phyloP scores from a whole-genome alignment of 2,329 filamentous ascomycete genomes.

The Aspergillus vadensis region DNA sequence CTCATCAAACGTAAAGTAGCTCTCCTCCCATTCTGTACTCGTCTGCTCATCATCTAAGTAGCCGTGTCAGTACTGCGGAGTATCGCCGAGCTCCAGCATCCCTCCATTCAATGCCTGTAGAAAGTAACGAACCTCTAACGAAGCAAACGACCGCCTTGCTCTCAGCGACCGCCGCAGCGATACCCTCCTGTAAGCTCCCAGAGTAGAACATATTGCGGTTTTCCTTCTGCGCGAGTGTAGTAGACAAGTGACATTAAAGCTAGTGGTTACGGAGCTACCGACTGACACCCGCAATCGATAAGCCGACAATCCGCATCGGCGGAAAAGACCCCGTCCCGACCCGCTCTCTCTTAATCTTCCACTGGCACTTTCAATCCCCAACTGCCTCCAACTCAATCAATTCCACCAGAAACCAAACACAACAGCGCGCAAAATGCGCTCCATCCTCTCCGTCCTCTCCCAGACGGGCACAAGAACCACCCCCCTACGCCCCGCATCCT shows the following conservation, averaged over 20 bases:
- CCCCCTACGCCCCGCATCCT: conserved; percentile 23
- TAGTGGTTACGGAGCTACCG: neutral
- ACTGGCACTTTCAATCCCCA: neutral
- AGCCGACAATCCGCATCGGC: neutral
- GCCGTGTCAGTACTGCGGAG: conserved; percentile 13
- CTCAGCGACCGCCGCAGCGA: conserved; percentile 71
- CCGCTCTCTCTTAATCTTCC: neutral
- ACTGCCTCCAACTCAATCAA: too few relatives aligned
- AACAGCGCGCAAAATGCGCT: conserved; percentile 26
- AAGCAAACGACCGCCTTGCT: conserved; percentile 82
- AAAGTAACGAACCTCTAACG: conserved; percentile 64
- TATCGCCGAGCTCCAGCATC: conserved; percentile 7
- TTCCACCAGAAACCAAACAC: neutral
- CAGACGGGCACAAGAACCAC: conserved; percentile 21
- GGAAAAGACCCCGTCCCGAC: neutral
- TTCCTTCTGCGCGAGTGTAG: too few relatives aligned
- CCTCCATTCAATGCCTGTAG: neutral
- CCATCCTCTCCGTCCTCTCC: conserved; percentile 31
- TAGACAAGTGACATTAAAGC: neutral
- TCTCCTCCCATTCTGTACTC: conserved; percentile 71
- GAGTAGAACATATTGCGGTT: conserved; percentile 76
- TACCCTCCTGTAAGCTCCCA: conserved; percentile 78
- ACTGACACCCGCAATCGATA: neutral
- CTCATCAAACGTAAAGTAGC: conserved; percentile 59
- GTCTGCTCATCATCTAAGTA: conserved; percentile 66